These are phyloP conservation scores for Patellaria atrata DNA, from an alignment of 495 filamentous ascomycete species.

Conservation along the genomic window DNA sequence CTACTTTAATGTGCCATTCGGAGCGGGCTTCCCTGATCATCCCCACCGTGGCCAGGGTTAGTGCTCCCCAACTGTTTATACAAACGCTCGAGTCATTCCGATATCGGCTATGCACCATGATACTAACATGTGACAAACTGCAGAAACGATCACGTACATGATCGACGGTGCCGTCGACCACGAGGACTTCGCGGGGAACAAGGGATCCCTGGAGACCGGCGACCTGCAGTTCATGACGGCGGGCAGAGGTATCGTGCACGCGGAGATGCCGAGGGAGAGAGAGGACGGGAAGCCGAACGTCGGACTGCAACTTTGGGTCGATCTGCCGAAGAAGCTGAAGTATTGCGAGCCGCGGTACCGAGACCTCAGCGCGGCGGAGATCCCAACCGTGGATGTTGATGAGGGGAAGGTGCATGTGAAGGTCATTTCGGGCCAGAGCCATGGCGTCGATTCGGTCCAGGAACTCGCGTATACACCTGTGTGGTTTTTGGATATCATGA, in stretches of 20 bases:
- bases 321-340: slow-evolving; percentile 71
- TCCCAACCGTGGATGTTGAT: slow-evolving; percentile 55
- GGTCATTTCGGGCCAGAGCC: slow-evolving; percentile 71
- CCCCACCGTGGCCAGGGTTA: slow-evolving; percentile 46
- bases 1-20: slow-evolving; percentile 68
- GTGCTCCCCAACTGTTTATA: no score
- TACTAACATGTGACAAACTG: slow-evolving; percentile 11
- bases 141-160: slow-evolving; percentile 83
- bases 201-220: slow-evolving; percentile 68
- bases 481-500: slow-evolving; percentile 79
- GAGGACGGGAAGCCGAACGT: slow-evolving; percentile 62
- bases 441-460: slow-evolving; percentile 72
- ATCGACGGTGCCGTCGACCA: slow-evolving; percentile 76
- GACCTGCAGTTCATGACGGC: slow-evolving; percentile 98
- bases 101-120: background rate
- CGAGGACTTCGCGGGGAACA: slow-evolving; percentile 87
- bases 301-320: slow-evolving; percentile 91
- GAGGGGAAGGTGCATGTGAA: slow-evolving; percentile 64
- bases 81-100: slow-evolving; percentile 1
- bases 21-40: slow-evolving; percentile 83
- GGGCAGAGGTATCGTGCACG: slow-evolving; percentile 83
- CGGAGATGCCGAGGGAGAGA: slow-evolving; percentile 86
- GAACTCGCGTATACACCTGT: slow-evolving; percentile 92
- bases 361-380: slow-evolving; percentile 62
- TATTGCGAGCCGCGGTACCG: slow-evolving; percentile 82